Percentiles rank a stretch among this genome's conserved stretches.
Conservation (phyloP, 176 grass and related monocot genomes). For the Oryza rufipogon region DNA sequence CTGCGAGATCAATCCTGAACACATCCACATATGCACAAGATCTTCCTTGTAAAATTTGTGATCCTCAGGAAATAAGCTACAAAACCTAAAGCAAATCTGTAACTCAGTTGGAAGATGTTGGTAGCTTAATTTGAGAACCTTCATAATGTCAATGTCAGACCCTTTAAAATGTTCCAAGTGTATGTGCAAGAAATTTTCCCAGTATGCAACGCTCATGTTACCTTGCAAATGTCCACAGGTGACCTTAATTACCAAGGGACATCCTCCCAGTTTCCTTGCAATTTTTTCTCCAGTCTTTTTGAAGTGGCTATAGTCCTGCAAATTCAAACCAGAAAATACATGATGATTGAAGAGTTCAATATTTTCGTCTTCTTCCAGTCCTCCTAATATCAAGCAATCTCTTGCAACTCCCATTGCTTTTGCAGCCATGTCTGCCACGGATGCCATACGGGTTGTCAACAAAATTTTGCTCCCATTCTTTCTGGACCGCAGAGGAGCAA, state of each 20-base stretch:
- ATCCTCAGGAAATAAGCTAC: slow-evolving; percentile 49
- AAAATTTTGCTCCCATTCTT: slow-evolving; percentile 46
- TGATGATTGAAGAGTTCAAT: slow-evolving; percentile 38
- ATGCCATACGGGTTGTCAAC: slow-evolving; percentile 45
- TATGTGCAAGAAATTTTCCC: slow-evolving; percentile 42
- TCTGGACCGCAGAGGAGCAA: slow-evolving; percentile 44
- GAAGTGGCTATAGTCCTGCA: slow-evolving; percentile 15
- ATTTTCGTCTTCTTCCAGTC: slow-evolving; percentile 41
- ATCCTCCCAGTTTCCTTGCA: slow-evolving; percentile 41
- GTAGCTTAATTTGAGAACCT: slow-evolving; percentile 52
- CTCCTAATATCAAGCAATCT: slow-evolving; percentile 28
- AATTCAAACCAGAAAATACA: slow-evolving; percentile 34
- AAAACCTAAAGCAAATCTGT: slow-evolving; percentile 64
- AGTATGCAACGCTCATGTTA: slow-evolving; percentile 5
- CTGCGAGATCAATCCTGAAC: slow-evolving; percentile 41
- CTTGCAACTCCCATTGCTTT: slow-evolving; percentile 19
- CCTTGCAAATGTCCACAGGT: slow-evolving; percentile 39
- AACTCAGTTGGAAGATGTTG: slow-evolving; percentile 42
- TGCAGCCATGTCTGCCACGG: slow-evolving; percentile 26
- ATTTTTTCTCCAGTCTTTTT: slow-evolving; percentile 34
- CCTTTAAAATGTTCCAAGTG: slow-evolving; percentile 22
- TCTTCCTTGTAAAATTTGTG: slow-evolving; percentile 24
- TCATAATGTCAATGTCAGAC: slow-evolving; percentile 40
- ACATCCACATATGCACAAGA: slow-evolving; percentile 54
- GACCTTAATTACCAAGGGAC: slow-evolving; percentile 56